Evolutionary conservation across 805 yeast genomes (phyloP), one percentile per base, ranked within the genome.

Genomic region (Candida nonsorbophila): DNA sequence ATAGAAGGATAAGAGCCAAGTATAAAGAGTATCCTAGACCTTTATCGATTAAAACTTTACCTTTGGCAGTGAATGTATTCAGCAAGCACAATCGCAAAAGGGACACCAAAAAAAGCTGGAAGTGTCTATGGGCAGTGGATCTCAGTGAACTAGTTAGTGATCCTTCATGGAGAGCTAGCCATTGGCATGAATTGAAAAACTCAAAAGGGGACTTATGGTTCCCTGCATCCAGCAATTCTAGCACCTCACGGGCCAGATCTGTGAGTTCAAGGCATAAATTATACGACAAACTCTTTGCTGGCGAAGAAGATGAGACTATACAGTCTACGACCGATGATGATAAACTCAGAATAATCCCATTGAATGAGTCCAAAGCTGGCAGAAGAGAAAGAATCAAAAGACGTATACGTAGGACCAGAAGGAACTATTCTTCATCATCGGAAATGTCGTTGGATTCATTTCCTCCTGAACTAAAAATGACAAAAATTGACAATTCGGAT

Each of bases 61-160:
- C 84, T 9, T 52, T 74, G n/a, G 78, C 86, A 2, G 78, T 84
- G 5, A 69, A 76, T 35, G 79, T 74, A 2, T 79, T 82, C 41
- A 72, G 77, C 27, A 40, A 47, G n/a, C 51, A 53, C 25, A 54
- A 51, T 33, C 28, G 21, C 4, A 25, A 41, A 26, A 15, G 37
- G 18, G 38, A 34, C 21, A 10, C 36, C 32, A 57, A 52, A 22
- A 60, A 62, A 15, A 58, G 57, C 14, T 61, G 65, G 51, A 67
- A 65, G 33, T 52, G 74, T 46, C 55, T 67, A 5, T 82, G 88
- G 88, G 77, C 80, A 28, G 66, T 82, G 4, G 81, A 77, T 30
- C 44, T 77, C 28, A 62, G 70, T 34, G 92, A 82, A 44, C 51
- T 68, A 17, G 50, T 72, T 8, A 66, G 70, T 31, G 88, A 82